phyloP scores from a whole-genome alignment of 176 grass and related monocot species.

The Musa schizocarpa region DNA sequence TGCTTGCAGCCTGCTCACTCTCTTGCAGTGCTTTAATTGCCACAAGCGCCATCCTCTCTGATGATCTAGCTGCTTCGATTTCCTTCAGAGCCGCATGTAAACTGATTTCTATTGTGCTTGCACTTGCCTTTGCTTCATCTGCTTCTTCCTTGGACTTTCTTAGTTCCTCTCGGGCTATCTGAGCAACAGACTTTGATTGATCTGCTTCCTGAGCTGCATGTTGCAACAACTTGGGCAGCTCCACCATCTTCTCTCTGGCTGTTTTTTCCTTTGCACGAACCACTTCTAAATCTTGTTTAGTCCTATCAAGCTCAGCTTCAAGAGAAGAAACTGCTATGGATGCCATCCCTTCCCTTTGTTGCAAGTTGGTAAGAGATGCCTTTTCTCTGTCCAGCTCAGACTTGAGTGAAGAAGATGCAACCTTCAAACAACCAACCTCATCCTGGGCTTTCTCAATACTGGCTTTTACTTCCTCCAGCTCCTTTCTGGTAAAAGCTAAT shows the following conservation, averaged over 20 bases:
- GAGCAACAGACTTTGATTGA: conserved; percentile 46
- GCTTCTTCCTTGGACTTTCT: conserved; percentile 66
- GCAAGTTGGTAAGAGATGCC: conserved; percentile 52
- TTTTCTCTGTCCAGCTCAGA: conserved; percentile 62
- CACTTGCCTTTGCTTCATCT: conserved; percentile 52
- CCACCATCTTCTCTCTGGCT: conserved; percentile 49
- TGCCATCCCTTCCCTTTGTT: conserved; percentile 81
- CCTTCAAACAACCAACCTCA: conserved; percentile 48
- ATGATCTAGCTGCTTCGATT: conserved; percentile 65
- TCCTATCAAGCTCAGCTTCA: conserved; percentile 66
- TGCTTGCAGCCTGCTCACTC: conserved; percentile 45
- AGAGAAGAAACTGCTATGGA: conserved; percentile 71
- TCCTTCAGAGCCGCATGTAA: conserved; percentile 71
- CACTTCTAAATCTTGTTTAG: conserved; percentile 56
- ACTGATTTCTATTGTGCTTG: conserved; percentile 49
- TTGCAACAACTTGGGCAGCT: conserved; percentile 81
- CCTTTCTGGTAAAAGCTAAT: conserved; percentile 47
- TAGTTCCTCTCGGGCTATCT: conserved; percentile 61
- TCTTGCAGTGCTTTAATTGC: conserved; percentile 78
- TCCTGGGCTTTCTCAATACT: conserved; percentile 43
- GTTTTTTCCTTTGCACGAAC: conserved; percentile 59
- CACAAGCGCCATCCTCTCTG: conserved; percentile 53
- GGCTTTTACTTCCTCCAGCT: conserved; percentile 53
- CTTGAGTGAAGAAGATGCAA: conserved; percentile 39
- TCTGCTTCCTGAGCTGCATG: conserved; percentile 69